Evolutionary conservation across 345 rosid species (phyloP).

Genomic region (Melaleuca quinquenervia): DNA sequence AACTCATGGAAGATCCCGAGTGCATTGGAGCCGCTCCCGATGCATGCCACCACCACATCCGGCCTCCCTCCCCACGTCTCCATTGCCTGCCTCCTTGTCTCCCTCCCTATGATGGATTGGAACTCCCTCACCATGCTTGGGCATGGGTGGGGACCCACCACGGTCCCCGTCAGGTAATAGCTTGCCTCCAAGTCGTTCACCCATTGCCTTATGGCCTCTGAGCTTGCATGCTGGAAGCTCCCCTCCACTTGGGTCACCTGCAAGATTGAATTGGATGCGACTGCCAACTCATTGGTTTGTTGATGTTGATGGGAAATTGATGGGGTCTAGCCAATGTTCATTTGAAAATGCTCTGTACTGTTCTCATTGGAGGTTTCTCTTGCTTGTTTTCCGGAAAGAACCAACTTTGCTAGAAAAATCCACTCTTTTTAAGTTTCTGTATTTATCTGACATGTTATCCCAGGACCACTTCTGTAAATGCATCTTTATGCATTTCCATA

Average conservation of each 20-base stretch:
- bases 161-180: slow-evolving; percentile 50
- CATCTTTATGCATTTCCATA: too few relatives aligned
- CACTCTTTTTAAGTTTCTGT: too few relatives aligned
- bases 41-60: slow-evolving; percentile 67
- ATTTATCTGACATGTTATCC: too few relatives aligned
- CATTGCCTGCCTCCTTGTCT: slow-evolving; percentile 67
- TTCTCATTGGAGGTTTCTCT: background rate
- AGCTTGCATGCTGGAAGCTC: slow-evolving; percentile 59
- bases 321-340: background rate
- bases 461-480: too few relatives aligned
- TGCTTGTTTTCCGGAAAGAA: background rate
- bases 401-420: background rate
- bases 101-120: slow-evolving; percentile 78
- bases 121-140: slow-evolving; percentile 76
- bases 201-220: slow-evolving; percentile 73
- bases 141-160: slow-evolving; percentile 80
- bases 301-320: background rate
- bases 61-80: slow-evolving; percentile 88
- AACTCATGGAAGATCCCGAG: slow-evolving; percentile 77
- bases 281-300: background rate
- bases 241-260: slow-evolving; percentile 59
- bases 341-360: background rate
- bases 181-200: slow-evolving; percentile 27
- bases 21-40: slow-evolving; percentile 85
- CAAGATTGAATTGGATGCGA: background rate